These are phyloP conservation scores for Plantago coronopus DNA, from an alignment of 305 asterid genomes.

Conservation along the genomic window DNA sequence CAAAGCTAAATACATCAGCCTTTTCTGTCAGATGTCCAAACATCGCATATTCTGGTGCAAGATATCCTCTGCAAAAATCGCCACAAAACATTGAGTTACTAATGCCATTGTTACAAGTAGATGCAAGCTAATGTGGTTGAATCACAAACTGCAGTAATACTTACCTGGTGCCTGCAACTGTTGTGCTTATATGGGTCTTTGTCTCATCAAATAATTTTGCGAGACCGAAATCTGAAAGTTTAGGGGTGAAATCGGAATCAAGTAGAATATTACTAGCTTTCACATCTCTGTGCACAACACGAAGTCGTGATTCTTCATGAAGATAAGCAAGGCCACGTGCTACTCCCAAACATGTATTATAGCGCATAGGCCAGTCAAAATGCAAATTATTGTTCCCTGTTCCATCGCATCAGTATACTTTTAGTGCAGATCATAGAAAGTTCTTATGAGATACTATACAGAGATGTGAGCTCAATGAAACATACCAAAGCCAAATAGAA, in stretches of 20 bases:
- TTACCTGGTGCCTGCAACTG: constrained; percentile 77
- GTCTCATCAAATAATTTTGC: constrained; percentile 72
- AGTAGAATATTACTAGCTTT: constrained; percentile 77
- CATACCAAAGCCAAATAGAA: constrained; percentile 43
- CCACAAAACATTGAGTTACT: not conserved
- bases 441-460: not conserved
- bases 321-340: constrained; percentile 76
- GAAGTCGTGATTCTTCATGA: constrained; percentile 67
- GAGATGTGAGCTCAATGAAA: not conserved
- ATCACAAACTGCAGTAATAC: constrained; percentile 8
- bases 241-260: constrained; percentile 54
- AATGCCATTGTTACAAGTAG: not conserved
- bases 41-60: constrained; percentile 85
- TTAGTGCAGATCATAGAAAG: not conserved
- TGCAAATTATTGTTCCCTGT: constrained; percentile 37
- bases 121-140: not conserved
- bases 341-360: constrained; percentile 65
- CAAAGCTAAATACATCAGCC: constrained; percentile 67
- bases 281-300: constrained; percentile 71
- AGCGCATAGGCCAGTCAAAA: constrained; percentile 59
- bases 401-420: constrained; percentile 12
- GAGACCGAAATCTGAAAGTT: constrained; percentile 73
- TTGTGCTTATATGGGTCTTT: constrained; percentile 70
- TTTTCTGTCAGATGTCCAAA: constrained; percentile 78
- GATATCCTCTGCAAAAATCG: constrained; percentile 54